Percentiles rank a stretch among this genome's conserved stretches.
Conservation (phyloP, 1,139 yeast genomes). For the Pneumocystis sp. region DNA sequence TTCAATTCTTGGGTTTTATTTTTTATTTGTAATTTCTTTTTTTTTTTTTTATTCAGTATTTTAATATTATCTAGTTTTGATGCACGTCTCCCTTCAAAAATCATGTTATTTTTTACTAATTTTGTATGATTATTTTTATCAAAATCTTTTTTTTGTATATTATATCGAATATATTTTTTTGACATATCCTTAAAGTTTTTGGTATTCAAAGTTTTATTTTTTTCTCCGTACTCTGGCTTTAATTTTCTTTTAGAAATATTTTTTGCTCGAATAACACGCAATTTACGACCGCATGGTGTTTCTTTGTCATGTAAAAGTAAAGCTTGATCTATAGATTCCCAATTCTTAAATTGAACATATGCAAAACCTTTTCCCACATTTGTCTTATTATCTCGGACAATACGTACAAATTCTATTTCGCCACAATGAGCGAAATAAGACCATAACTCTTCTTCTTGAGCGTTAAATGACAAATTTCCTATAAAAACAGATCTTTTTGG, state of each 20-base stretch:
- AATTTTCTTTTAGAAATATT: constrained; percentile 24
- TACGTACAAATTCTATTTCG: constrained; percentile 71
- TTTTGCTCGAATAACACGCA: constrained; percentile 70
- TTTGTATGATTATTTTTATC: constrained; percentile 43
- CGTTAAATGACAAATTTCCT: constrained; percentile 89
- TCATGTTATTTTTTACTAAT: constrained; percentile 61
- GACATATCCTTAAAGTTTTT: neutral
- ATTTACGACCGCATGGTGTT: constrained; percentile 37
- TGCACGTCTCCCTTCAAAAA: neutral
- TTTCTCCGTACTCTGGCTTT: neutral
- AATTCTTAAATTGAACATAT: constrained; percentile 76
- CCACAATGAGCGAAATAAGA: constrained; percentile 50
- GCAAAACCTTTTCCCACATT: constrained; percentile 97
- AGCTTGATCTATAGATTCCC: constrained; percentile 70
- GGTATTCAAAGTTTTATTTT: neutral
- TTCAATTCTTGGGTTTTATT: neutral
- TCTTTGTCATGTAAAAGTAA: constrained; percentile 60
- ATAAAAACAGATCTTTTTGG: constrained; percentile 75
- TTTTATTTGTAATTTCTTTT: constrained; percentile 1
- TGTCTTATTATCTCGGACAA: constrained; percentile 82
- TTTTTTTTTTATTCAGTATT: neutral
- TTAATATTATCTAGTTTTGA: neutral
- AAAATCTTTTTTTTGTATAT: neutral
- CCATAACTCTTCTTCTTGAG: constrained; percentile 81
- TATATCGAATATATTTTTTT: neutral